Evolutionary conservation across 139 green algal species (phyloP), one percentile per base, ranked within the genome.

Genomic region (Eudorina sp.): DNA sequence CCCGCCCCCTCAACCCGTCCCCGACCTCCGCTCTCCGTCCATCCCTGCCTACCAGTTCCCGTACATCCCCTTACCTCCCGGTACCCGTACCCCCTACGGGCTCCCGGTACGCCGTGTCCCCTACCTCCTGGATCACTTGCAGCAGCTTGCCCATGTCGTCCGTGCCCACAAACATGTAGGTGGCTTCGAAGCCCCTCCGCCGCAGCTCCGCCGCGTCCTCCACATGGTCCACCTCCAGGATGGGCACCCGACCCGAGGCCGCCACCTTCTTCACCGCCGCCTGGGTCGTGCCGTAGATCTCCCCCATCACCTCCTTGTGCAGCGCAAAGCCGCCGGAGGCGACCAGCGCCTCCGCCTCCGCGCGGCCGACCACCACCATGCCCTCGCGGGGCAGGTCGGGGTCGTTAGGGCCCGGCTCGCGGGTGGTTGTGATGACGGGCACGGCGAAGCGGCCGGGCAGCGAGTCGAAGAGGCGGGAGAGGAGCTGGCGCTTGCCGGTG

Each of bases 171-270:
- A 90, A 93, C 7, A 94, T 38, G 85, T 90, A 95, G 16, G 80
- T 84, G 23, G 88, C 90, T 14, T 92, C 90, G 74, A 96, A 95
- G 31, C 92, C 93, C 9, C 79, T 41, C 1, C 48, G 87, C 23
- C 83, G 85, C 34, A 97, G 84, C 51, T 58, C 62, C 40, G 64
- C 53, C 6, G 85, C 92, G 48, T 96, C 89, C n/a, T 73, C 88
- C 78, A 95, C 92, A 21, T 82, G 53, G 89, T 97, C 95, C 46
- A 95, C 55, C 53, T 96, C 95, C n/a, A 97, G 23, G 19, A 96
- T 69, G 29, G 84, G 83, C 62, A 97, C 88, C 43, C 90, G 90
- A 25, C 92, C 91, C 14, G 75, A 55, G n/a, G 84, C 90, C 38
- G 21, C 89, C 40, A 96, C 90, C 66, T 92, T 84, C 16, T 92